A percentile compares a stretch with the other conserved stretches of the same genome.
Evolutionary conservation across 176 grass and related monocot genomes (phyloP).

Genomic region (Raddia guianensis): DNA sequence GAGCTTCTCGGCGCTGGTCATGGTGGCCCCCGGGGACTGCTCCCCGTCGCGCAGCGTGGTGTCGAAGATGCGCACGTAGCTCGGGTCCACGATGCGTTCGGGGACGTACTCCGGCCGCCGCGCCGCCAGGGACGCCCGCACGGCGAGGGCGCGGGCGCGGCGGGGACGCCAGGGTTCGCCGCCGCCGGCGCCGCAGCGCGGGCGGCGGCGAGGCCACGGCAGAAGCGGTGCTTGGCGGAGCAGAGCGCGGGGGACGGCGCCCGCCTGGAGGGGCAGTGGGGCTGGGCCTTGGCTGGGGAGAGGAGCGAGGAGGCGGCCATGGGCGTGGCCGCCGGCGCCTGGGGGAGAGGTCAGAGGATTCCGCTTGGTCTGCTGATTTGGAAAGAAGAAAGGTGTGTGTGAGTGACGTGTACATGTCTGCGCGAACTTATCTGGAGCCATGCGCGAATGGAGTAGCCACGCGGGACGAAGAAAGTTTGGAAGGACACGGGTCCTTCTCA

Average conservation of each 20-base stretch:
- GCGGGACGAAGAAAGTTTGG: too few species aligned
- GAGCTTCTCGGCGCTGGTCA: slow-evolving; percentile 88
- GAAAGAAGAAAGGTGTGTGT: too few species aligned
- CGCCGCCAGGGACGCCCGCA: neutral
- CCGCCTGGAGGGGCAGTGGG: slow-evolving; percentile 17
- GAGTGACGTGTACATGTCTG: too few species aligned
- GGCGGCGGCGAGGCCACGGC: slow-evolving; percentile 32
- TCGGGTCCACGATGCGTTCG: slow-evolving; percentile 67
- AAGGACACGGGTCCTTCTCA: too few species aligned
- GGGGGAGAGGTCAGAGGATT: too few species aligned
- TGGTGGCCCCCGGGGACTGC: slow-evolving; percentile 87
- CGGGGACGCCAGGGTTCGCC: slow-evolving; percentile 7
- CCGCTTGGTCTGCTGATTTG: too few species aligned
- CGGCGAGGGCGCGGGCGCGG: neutral
- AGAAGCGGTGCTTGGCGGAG: slow-evolving; percentile 16
- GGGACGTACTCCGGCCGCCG: slow-evolving; percentile 55
- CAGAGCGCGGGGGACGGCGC: neutral
- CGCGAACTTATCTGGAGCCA: too few species aligned
- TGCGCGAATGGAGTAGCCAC: too few species aligned
- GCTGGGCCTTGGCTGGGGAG: slow-evolving; percentile 38
- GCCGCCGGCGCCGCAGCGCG: neutral
- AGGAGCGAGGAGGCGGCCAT: slow-evolving; percentile 54
- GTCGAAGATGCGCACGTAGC: slow-evolving; percentile 91
- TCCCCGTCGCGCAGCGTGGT: slow-evolving; percentile 93
- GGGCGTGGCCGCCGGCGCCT: neutral